Evolutionary conservation across 2,329 filamentous ascomycete genomes (phyloP).

Genomic region (Cytospora leucostoma): DNA sequence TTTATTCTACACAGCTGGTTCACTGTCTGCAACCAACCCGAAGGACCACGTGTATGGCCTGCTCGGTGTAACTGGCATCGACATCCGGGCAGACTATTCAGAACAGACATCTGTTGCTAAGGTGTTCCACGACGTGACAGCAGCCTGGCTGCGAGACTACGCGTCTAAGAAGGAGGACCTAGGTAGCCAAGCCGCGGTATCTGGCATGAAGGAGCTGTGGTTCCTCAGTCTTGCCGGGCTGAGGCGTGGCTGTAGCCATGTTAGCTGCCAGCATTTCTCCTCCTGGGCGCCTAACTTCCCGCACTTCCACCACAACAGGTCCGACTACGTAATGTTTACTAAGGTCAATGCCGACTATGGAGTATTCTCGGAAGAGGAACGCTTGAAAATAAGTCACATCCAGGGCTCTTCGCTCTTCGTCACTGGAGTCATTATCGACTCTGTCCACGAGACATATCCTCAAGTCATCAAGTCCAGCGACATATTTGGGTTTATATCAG

Average conservation of each 20-base stretch:
- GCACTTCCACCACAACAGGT: background rate
- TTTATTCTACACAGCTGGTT: background rate
- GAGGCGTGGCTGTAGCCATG: background rate
- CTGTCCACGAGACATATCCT: constrained; percentile 1
- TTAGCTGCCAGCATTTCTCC: background rate
- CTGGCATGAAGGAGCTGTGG: background rate
- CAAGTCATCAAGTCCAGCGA: background rate
- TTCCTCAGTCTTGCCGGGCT: background rate
- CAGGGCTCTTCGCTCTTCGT: constrained; percentile 4
- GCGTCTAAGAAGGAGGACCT: background rate
- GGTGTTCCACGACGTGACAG: constrained; percentile 1
- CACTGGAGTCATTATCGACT: background rate
- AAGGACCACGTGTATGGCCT: constrained; percentile 6
- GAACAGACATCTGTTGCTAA: constrained; percentile 4
- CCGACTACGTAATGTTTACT: background rate
- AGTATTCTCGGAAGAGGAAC: background rate
- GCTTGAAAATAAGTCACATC: background rate
- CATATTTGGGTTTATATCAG: background rate
- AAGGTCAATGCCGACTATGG: background rate
- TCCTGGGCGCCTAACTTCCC: constrained; percentile 2
- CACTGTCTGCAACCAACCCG: background rate
- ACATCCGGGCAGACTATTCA: background rate
- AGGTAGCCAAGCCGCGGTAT: background rate
- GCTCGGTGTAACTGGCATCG: background rate
- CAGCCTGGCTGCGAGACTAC: constrained; percentile 4